Evolutionary conservation across 139 green algal species (phyloP).

Genomic region (Closterium sp.): DNA sequence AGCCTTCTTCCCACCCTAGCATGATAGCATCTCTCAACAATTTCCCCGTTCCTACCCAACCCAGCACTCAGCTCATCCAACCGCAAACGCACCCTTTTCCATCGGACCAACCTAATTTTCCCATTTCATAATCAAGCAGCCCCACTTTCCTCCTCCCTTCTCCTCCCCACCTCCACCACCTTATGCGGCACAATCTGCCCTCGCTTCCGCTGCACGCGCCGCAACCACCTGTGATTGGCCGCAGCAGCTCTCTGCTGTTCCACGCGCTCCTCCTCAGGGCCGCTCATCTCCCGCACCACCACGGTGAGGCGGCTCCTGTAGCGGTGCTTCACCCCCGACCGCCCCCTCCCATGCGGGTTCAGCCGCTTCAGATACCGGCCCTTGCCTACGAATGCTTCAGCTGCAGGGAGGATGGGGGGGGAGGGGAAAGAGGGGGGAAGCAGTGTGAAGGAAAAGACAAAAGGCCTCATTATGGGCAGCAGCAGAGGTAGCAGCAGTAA

Average conservation of each 20-base stretch:
- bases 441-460: neutral
- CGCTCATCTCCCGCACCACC: conserved; percentile 30
- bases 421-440: neutral
- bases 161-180: neutral
- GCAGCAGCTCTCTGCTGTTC: neutral
- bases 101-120: too few species aligned
- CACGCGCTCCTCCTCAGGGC: neutral
- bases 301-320: conserved; percentile 29
- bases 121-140: neutral
- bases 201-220: neutral
- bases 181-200: neutral
- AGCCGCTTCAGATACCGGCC: conserved; percentile 7
- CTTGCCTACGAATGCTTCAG: conserved; percentile 38
- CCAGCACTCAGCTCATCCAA: neutral
- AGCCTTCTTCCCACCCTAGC: too few species aligned
- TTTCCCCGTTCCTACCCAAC: neutral
- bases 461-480: neutral
- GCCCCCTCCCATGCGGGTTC: conserved; percentile 21
- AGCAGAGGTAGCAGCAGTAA: neutral
- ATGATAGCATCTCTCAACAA: neutral
- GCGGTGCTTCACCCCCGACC: conserved; percentile 19
- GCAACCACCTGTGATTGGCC: neutral
- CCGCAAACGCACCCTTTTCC: neutral
- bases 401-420: neutral
- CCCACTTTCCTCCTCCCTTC: neutral